Base-by-base conservation (phyloP, 2,329 filamentous ascomycete genomes). In the Raffaelea albimanens region DNA sequence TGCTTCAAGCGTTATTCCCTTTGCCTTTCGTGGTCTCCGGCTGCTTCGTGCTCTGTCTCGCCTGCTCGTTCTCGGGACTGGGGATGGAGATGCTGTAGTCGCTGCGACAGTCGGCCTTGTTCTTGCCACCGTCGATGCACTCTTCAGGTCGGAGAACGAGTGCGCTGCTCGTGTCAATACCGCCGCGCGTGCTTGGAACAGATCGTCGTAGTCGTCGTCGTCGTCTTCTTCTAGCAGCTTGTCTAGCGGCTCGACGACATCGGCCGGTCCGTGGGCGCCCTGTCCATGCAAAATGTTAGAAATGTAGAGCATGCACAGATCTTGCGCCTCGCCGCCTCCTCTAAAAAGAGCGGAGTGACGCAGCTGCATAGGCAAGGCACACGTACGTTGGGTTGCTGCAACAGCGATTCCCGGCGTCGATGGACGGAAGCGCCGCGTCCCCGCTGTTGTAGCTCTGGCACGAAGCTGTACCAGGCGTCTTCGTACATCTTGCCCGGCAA, bases 381-480 rank as follows among this genome's bases (percentile, higher is more conserved):
- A 50, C 75, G 56, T 56, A 83, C 80, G 67, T 78, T 80, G 40
- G 79, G 71, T 55, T 80, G 79, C 58, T 82, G 78, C 46, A 90
- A 71, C 45, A 90, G 72, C 38, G 84, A 87, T 60, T 83, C 76
- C 58, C 76, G 80, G 50, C 85, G 78, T 54, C 75, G 76, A 59
- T 85, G 84, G 44, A 73, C 74, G 40, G 71, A 67, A 29, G 68
- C 57, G 42, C 41, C 47, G n/a, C 67, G 66, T 51, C 69, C 69
- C 56, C 72, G 75, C 53, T 73, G 67, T 49, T 74, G 67, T 46
- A 76, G 66, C 47, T 83, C 78, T 22, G 84, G 77, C 54, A 86
- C 78, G 60, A 87, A 83, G 61, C 76, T 87, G 67, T 90, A 88
- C 85, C 86, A 91, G 25, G 84, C 81, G 64, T 91, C 86, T 65